Percentiles rank a stretch among this genome's conserved stretches.
These are phyloP conservation scores for Conoideocrella luteorostrata DNA, from an alignment of 2,329 filamentous ascomycete species.

Conservation along the genomic window DNA sequence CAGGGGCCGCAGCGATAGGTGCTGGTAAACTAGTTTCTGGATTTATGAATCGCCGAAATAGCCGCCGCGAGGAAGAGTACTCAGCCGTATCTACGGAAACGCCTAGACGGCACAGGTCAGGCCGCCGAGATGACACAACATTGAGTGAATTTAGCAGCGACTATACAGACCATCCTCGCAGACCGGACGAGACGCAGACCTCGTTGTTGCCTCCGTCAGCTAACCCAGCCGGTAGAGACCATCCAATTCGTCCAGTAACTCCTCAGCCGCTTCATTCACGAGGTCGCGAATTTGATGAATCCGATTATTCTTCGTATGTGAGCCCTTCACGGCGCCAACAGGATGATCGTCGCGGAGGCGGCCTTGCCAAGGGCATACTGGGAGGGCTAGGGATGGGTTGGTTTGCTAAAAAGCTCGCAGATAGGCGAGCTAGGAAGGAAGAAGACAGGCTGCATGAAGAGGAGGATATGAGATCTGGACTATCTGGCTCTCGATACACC, in stretches of 20 bases:
- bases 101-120: slow-evolving; percentile 41
- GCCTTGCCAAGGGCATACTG: slow-evolving; percentile 50
- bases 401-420: slow-evolving; percentile 58
- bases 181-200: slow-evolving; percentile 24
- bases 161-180: slow-evolving; percentile 28
- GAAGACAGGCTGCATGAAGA: slow-evolving; percentile 40
- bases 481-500: slow-evolving; percentile 58
- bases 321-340: slow-evolving; percentile 55
- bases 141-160: slow-evolving; percentile 48
- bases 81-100: slow-evolving; percentile 58
- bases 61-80: slow-evolving; percentile 51
- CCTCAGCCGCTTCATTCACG: slow-evolving; percentile 42
- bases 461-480: slow-evolving; percentile 53
- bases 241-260: slow-evolving; percentile 36
- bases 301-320: slow-evolving; percentile 54
- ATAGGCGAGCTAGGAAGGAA: slow-evolving; percentile 42
- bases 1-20: slow-evolving; percentile 55
- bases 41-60: slow-evolving; percentile 47
- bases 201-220: slow-evolving; percentile 43
- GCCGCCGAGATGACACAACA: slow-evolving; percentile 28
- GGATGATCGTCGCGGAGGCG: slow-evolving; percentile 36
- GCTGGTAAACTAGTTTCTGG: slow-evolving; percentile 56
- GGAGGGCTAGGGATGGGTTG: slow-evolving; percentile 62
- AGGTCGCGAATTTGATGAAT: slow-evolving; percentile 41
- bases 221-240: slow-evolving; percentile 35